A percentile compares a stretch with the other conserved stretches of the same genome.
These are phyloP conservation scores for Naganishia onofrii DNA, from an alignment of 768 basidiomycete genomes.

Conservation along the genomic window DNA sequence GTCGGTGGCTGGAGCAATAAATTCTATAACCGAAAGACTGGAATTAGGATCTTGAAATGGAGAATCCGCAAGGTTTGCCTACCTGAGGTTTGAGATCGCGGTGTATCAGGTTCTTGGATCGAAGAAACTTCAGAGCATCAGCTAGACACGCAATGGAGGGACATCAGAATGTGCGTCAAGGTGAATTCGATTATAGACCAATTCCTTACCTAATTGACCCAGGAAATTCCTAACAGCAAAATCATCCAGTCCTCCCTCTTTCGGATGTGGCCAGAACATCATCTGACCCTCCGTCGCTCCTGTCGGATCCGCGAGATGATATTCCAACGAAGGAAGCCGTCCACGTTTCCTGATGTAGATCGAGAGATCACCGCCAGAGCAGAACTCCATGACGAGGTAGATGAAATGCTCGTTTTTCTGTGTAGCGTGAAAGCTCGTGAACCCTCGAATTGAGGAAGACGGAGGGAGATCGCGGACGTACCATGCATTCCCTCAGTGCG, in stretches of 20 bases:
- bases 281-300: slow-evolving; percentile 56
- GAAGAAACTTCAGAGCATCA: slow-evolving; percentile 86
- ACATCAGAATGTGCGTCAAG: neutral
- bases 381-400: slow-evolving; percentile 97
- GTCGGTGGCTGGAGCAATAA: slow-evolving; percentile 80
- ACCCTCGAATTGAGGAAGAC: neutral
- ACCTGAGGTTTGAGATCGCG: slow-evolving; percentile 93
- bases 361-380: slow-evolving; percentile 91
- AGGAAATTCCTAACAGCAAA: slow-evolving; percentile 87
- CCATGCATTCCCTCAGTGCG: slow-evolving; percentile 85
- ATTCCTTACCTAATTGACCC: slow-evolving; percentile 73
- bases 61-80: neutral
- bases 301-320: slow-evolving; percentile 63
- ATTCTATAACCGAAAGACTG: slow-evolving; percentile 60
- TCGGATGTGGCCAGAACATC: slow-evolving; percentile 86
- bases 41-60: neutral
- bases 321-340: slow-evolving; percentile 82
- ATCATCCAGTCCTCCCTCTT: slow-evolving; percentile 84
- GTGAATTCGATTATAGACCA: neutral
- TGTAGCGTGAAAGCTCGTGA: slow-evolving; percentile 5
- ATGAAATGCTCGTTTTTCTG: slow-evolving; percentile 58
- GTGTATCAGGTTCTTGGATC: slow-evolving; percentile 85
- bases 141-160: slow-evolving; percentile 56
- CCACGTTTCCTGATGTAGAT: slow-evolving; percentile 98
- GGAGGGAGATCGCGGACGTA: slow-evolving; percentile 54